Percentiles rank a stretch among this genome's conserved stretches.
These are phyloP conservation scores for Acanthamoeba castellanii DNA, from an alignment of 208 protist genomes.

Conservation along the genomic window DNA sequence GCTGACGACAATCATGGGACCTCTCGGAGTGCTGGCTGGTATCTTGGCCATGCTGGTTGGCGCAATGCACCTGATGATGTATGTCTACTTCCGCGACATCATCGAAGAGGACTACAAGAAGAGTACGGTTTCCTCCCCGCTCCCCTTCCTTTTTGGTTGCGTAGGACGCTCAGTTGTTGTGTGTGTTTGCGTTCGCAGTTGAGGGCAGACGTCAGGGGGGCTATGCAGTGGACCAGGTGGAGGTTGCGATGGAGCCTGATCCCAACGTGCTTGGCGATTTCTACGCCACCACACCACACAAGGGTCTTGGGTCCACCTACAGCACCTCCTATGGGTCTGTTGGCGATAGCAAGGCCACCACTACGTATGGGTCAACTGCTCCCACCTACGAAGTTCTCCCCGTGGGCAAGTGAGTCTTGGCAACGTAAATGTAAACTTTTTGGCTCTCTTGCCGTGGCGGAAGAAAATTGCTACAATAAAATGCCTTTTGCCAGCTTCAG, in stretches of 20 bases:
- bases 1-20: background rate
- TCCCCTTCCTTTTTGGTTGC: background rate
- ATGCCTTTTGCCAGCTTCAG: too few species aligned
- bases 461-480: too few species aligned
- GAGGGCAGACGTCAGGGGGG: background rate
- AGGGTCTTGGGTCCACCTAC: background rate
- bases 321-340: background rate
- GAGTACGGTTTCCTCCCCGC: background rate
- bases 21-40: background rate
- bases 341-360: background rate
- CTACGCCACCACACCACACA: background rate
- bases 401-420: too few species aligned
- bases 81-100: slow-evolving; percentile 19
- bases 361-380: background rate
- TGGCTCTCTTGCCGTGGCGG: too few species aligned
- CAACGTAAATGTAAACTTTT: too few species aligned
- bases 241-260: slow-evolving; percentile 8
- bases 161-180: background rate
- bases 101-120: slow-evolving; percentile 13
- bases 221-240: background rate
- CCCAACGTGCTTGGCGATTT: background rate
- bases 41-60: background rate
- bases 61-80: background rate
- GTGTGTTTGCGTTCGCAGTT: background rate
- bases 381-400: background rate